phyloP scores from a whole-genome alignment of 2,329 filamentous ascomycete species.

The Raffaelea arxii region DNA sequence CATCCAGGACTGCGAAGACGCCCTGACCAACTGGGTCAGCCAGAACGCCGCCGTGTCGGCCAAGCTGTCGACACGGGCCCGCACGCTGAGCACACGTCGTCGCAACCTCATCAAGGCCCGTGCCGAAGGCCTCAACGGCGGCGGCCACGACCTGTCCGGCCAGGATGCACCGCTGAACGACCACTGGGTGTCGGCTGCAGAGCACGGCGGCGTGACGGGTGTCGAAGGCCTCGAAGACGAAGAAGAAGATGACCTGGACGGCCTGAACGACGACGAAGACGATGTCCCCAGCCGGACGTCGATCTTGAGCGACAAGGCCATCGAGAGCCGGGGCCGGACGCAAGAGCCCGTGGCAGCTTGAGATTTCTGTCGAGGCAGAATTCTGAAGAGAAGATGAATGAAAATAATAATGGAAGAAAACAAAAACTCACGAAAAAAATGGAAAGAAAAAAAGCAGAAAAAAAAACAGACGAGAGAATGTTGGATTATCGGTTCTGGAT shows the following conservation, averaged over 20 bases:
- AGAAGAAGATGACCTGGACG: conserved; percentile 27
- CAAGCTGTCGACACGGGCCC: conserved; percentile 77
- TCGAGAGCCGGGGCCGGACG: conserved; percentile 46
- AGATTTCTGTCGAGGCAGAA: conserved; percentile 4
- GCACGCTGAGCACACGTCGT: conserved; percentile 78
- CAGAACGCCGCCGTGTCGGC: conserved; percentile 82
- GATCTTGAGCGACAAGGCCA: conserved; percentile 33
- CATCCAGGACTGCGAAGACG: conserved; percentile 97
- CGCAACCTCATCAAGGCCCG: conserved; percentile 59
- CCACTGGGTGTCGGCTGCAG: conserved; percentile 71
- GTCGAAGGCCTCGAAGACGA: conserved; percentile 59
- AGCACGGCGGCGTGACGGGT: conserved; percentile 50
- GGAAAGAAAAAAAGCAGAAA: background rate
- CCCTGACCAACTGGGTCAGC: conserved; percentile 92
- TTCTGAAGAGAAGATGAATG: background rate
- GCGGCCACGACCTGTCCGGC: conserved; percentile 68
- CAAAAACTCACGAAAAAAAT: background rate
- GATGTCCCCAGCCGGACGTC: conserved; percentile 26
- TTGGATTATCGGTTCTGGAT: background rate
- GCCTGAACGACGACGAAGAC: conserved; percentile 18
- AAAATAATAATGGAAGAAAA: background rate
- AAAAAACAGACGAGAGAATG: background rate
- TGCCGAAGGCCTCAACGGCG: conserved; percentile 58
- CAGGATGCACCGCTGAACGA: conserved; percentile 75
- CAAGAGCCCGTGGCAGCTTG: conserved; percentile 41